These are phyloP conservation scores for Cordyceps javanica DNA, from an alignment of 2,329 filamentous ascomycete species.

Conservation along the genomic window DNA sequence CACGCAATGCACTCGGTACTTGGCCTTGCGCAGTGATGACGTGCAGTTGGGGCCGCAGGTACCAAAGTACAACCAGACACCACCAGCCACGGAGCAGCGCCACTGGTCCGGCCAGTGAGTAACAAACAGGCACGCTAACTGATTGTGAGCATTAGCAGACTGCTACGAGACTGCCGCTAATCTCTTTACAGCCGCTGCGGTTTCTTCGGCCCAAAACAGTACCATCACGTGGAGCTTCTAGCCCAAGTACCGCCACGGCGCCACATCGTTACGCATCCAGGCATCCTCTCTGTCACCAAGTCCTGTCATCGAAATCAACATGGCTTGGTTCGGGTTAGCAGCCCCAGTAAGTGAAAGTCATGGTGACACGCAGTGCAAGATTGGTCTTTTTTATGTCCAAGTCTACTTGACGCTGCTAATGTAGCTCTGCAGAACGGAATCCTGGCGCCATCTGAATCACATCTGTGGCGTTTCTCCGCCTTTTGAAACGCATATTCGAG, in stretches of 20 bases:
- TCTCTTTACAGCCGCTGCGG: not conserved
- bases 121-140: not conserved
- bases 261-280: too few relatives aligned
- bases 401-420: not conserved
- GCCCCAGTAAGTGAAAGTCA: conserved; percentile 2
- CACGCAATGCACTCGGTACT: not conserved
- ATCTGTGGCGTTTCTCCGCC: not conserved
- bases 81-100: not conserved
- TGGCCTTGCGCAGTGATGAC: not conserved
- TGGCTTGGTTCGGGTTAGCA: not conserved
- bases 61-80: too few relatives aligned
- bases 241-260: not conserved
- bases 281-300: too few relatives aligned
- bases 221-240: conserved; percentile 8
- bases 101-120: conserved; percentile 4
- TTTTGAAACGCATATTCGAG: not conserved
- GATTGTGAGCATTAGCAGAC: too few relatives aligned
- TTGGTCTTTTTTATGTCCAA: not conserved
- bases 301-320: not conserved
- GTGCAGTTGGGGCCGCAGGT: not conserved
- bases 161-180: too few relatives aligned
- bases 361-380: not conserved
- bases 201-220: not conserved
- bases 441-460: not conserved
- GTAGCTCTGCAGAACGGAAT: not conserved